Evolutionary conservation across 441 rosid genomes (phyloP).

Genomic region (Gossypium aridum): DNA sequence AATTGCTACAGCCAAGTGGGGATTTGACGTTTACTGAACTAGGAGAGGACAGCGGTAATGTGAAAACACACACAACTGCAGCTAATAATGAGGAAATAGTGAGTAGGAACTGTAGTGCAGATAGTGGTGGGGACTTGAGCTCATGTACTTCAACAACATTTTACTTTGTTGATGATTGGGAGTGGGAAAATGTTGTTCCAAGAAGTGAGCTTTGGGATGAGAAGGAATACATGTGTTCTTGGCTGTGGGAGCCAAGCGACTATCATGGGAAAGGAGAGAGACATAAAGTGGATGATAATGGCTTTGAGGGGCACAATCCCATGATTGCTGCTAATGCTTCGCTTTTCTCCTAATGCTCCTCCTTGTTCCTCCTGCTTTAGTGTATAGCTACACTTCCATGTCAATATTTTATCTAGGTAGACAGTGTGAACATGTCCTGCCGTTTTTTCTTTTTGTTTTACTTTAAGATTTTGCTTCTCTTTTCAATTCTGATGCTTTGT

Average conservation of each 20-base stretch:
- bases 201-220: slow-evolving; percentile 17
- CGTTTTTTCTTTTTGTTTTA: not conserved
- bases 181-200: slow-evolving; percentile 33
- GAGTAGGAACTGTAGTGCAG: slow-evolving; percentile 8
- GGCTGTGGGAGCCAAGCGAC: slow-evolving; percentile 33
- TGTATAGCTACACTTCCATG: not conserved
- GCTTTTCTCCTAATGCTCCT: slow-evolving; percentile 45
- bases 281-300: slow-evolving; percentile 16
- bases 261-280: slow-evolving; percentile 21
- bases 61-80: not conserved
- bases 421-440: not conserved
- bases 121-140: slow-evolving; percentile 18
- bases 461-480: not conserved
- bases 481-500: not conserved
- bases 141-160: slow-evolving; percentile 28
- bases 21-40: slow-evolving; percentile 6
- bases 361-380: not conserved
- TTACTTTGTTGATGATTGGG: slow-evolving; percentile 36
- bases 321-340: slow-evolving; percentile 30
- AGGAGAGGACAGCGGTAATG: not conserved
- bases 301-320: slow-evolving; percentile 35
- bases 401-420: not conserved
- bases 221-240: slow-evolving; percentile 17
- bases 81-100: not conserved
- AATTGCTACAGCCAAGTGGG: slow-evolving; percentile 10